Evolutionary conservation across 805 yeast genomes (phyloP), one percentile per base, ranked within the genome.

Genomic region (Monosporozyma aquatica): DNA sequence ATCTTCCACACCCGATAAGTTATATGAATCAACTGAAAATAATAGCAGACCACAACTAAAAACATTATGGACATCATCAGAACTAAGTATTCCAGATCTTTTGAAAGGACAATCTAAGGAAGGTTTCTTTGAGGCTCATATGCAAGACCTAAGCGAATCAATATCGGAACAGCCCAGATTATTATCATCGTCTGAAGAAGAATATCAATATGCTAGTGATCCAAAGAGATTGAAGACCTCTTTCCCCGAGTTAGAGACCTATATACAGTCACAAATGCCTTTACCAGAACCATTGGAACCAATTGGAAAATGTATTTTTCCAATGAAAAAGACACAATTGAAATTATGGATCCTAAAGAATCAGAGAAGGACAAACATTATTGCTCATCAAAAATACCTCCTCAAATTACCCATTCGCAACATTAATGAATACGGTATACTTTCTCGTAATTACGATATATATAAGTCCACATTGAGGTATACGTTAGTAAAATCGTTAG

Each of bases 401-500:
- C 46, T 69, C 28, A 56, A 60, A 28, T 51, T 38, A 1, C 75
- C 75, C 3, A 49, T 78, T 2, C 51, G 48, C 4, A 57, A 68
- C 40, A 55, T 81, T 13, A 43, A 50, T 4, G 75, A 75, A n/a
- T 80, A 76, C 53, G 74, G 76, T 4, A 79, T 80, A 54, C 72
- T 64, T 47, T 53, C 63, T 1, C 58, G 68, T 32, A 76, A 77
- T 45, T 52, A 76, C 7, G 42, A 67, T 24, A 52, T 77, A 42
- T 69, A 68, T 56, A 54, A 64, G 42, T 69, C 72, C 48, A 68
- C 71, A 0, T 65, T 42, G 69, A 72, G 3, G 44, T 42, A 66
- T 58, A 59, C n/a, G 42, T 78, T 13, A 38, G 63, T 3, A 50
- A 65, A n/a, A 54, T 56, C 11, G 47, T 78, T 13, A 49, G 61